A percentile compares a stretch with the other conserved stretches of the same genome.
Conservation (phyloP, 2,329 filamentous ascomycete genomes). For the Bertia moriformis region DNA sequence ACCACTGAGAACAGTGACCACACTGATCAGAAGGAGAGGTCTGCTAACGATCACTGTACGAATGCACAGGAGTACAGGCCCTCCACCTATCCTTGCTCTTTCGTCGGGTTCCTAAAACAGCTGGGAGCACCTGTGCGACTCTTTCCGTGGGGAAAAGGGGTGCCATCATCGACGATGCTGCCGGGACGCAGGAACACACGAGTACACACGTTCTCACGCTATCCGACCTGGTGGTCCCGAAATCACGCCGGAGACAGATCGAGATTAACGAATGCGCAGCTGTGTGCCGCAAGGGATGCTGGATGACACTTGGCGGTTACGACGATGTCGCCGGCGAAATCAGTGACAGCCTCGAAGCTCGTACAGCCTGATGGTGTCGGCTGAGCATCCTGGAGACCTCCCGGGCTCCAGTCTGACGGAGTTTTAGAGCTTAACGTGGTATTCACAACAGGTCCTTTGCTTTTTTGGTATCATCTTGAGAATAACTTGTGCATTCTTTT, state of each 20-base stretch:
- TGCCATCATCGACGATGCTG: not conserved
- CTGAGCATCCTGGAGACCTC: too few relatives aligned
- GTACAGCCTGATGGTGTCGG: not conserved
- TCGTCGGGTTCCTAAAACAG: not conserved
- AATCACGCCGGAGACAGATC: not conserved
- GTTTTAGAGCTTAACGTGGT: too few relatives aligned
- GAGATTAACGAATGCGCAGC: not conserved
- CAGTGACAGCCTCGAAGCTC: not conserved
- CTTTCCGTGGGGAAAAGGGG: not conserved
- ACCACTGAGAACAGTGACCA: not conserved
- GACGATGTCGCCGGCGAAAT: not conserved
- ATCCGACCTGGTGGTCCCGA: not conserved
- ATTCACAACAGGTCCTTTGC: too few relatives aligned
- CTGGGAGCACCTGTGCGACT: not conserved
- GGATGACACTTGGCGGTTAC: not conserved
- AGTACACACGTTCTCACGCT: not conserved
- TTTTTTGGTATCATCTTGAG: too few relatives aligned
- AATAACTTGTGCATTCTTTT: not conserved
- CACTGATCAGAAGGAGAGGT: too few relatives aligned
- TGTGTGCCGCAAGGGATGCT: not conserved
- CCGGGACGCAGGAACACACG: not conserved
- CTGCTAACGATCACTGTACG: too few relatives aligned
- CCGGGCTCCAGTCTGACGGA: too few relatives aligned
- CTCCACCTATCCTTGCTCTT: too few relatives aligned
- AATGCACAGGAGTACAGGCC: too few relatives aligned